Percentiles rank a stretch among this genome's conserved stretches.
Conservation (phyloP, 1,139 yeast genomes). For the Eremothecium cymbalariae region DNA sequence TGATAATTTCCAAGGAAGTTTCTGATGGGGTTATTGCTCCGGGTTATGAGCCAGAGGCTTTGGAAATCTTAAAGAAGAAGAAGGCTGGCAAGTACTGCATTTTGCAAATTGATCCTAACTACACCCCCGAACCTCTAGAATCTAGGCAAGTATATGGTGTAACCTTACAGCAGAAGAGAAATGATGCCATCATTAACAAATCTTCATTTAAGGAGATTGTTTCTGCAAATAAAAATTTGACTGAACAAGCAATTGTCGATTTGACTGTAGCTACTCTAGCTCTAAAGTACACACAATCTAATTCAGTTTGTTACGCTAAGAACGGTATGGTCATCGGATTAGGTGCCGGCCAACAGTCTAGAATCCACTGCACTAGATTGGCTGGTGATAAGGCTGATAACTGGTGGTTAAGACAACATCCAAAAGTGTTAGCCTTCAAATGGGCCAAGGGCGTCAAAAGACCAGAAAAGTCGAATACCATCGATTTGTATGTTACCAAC, state of each 20-base stretch:
- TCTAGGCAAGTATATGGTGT: constrained; percentile 95
- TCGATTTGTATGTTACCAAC: constrained; percentile 82
- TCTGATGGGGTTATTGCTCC: constrained; percentile 99
- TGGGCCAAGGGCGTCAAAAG: constrained; percentile 99
- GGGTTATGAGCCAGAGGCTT: constrained; percentile 87
- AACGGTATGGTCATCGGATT: constrained; percentile 98
- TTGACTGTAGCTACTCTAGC: constrained; percentile 96
- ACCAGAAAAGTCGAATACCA: constrained; percentile 97
- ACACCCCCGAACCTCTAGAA: constrained; percentile 71
- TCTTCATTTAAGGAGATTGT: constrained; percentile 86
- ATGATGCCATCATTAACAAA: constrained; percentile 89
- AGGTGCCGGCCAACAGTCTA: constrained; percentile 99
- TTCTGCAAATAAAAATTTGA: constrained; percentile 73
- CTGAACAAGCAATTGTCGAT: constrained; percentile 89
- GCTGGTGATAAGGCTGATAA: constrained; percentile 99
- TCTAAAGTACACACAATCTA: constrained; percentile 92
- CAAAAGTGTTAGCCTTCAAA: constrained; percentile 80
- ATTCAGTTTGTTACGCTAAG: constrained; percentile 96
- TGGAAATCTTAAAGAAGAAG: constrained; percentile 79
- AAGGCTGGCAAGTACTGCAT: constrained; percentile 97
- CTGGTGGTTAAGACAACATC: constrained; percentile 99
- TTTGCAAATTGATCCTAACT: constrained; percentile 91
- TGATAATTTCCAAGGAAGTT: constrained; percentile 93
- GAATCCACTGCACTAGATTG: constrained; percentile 97
- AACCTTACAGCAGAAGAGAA: constrained; percentile 91